Conservation (phyloP, 495 filamentous ascomycete genomes). For the Pseudoneurospora amorphoporcata region DNA sequence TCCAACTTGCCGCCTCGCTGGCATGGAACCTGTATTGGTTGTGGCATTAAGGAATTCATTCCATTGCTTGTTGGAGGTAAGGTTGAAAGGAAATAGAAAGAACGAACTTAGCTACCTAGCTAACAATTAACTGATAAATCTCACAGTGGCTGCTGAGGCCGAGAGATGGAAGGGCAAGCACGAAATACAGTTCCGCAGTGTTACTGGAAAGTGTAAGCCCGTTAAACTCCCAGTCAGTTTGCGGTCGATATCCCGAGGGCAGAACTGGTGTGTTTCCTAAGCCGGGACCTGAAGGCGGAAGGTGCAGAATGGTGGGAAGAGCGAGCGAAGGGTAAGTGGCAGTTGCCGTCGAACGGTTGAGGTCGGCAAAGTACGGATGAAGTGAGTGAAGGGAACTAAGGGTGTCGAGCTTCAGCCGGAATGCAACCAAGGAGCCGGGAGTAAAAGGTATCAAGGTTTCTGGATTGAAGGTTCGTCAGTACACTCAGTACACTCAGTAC, state of each 20-base stretch:
- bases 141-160: not conserved
- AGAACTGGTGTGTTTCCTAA: not conserved
- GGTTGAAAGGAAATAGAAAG: not conserved
- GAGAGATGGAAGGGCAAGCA: conserved; percentile 2
- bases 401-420: not conserved
- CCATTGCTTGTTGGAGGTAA: not conserved
- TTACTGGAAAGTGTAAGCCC: not conserved
- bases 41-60: not conserved
- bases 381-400: not conserved
- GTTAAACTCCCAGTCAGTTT: not conserved
- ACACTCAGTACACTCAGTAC: not conserved
- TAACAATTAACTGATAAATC: not conserved
- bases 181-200: conserved; percentile 11
- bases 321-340: not conserved
- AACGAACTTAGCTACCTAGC: not conserved
- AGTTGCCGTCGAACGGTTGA: not conserved
- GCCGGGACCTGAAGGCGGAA: not conserved
- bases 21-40: not conserved
- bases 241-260: not conserved
- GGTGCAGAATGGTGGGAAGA: not conserved
- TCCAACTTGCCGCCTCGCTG: not conserved
- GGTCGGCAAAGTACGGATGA: not conserved
- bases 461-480: not conserved
- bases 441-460: not conserved
- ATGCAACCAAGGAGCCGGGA: not conserved